phyloP scores from a whole-genome alignment of 2,329 filamentous ascomycete genomes.

The Moelleriella libera region DNA sequence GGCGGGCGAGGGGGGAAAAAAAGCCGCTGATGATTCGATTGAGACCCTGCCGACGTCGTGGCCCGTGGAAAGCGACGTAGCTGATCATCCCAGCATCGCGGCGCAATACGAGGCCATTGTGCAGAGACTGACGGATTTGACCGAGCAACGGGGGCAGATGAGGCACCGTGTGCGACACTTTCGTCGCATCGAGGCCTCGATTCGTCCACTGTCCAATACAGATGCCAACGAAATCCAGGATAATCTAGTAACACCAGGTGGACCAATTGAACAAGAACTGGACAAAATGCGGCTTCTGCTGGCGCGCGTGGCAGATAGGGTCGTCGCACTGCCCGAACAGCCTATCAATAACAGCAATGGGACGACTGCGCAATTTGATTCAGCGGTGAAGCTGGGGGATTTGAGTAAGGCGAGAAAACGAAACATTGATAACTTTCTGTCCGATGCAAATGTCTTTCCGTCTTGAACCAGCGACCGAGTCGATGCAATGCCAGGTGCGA shows the following conservation, averaged over 20 bases:
- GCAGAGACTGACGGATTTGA: constrained; percentile 32
- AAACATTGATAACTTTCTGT: constrained; percentile 27
- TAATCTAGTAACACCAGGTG: constrained; percentile 52
- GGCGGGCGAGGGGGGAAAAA: background rate
- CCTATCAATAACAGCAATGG: background rate
- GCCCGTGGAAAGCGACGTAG: constrained; percentile 23
- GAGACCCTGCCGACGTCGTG: constrained; percentile 31
- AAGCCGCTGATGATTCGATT: constrained; percentile 29
- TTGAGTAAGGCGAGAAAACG: constrained; percentile 23
- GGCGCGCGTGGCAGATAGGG: constrained; percentile 40
- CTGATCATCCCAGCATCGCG: constrained; percentile 29
- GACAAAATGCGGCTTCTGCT: constrained; percentile 52
- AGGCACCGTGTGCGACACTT: constrained; percentile 29
- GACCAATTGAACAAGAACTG: constrained; percentile 51
- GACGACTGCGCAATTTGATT: constrained; percentile 4
- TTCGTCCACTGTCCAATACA: constrained; percentile 26
- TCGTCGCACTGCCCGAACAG: constrained; percentile 23
- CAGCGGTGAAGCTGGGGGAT: constrained; percentile 15
- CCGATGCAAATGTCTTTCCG: constrained; percentile 9
- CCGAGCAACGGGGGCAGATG: constrained; percentile 19
- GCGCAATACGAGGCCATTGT: constrained; percentile 37
- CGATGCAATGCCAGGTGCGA: too few relatives aligned
- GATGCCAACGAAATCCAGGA: constrained; percentile 35
- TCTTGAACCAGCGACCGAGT: constrained; percentile 3
- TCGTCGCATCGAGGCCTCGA: constrained; percentile 31